Base-by-base conservation (phyloP, 2,329 filamentous ascomycete species). In the Alternaria arbusti region DNA sequence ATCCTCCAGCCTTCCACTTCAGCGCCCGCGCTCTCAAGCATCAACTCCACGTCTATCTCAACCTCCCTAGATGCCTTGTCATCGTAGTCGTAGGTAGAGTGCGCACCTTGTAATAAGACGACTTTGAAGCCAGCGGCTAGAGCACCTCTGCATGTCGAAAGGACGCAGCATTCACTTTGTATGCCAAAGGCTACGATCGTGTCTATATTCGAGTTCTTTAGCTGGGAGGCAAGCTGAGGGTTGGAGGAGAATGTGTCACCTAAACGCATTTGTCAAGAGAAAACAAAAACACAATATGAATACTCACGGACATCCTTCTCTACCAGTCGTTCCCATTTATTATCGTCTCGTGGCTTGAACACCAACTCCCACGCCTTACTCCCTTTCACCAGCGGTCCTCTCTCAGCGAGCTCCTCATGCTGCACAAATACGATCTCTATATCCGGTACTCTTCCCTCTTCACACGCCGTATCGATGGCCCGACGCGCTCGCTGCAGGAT, bases 121-220 rank as follows among this genome's bases (percentile, higher is more conserved):
- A 50, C 47, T 1, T 50, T 50, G 6, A 68, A 68, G 3, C 60
- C 55, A 25, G 55, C 46, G 3, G 40, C 40, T 17, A 68, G 15
- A 2, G 65, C 65, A 4, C 63, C 55, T 12, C 30, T 49, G 59
- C 57, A 68, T 5, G 65, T 68, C 5, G 57, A 61, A 20, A 61
- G 57, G 4, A 68, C 65, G 6, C 65, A 68, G 32, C 65, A 66
- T 56, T 68, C 65, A 30, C 65, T 68, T 22, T 68, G 65, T 20
- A 68, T 66, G 1, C 65, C 65, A 40, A 63, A 68, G 3, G 55
- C 54, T 6, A 66, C 55, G 4, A 68, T 54, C 3, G 63, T 60
- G 5, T 55, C 23, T 32, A 68, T 4, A 22, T 11, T 11, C 47
- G 7, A 4, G 6, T 5, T 15, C 3, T 30, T 30, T 1, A 50